Evolutionary conservation across 345 rosid species (phyloP).

Genomic region (Pistacia atlantica): DNA sequence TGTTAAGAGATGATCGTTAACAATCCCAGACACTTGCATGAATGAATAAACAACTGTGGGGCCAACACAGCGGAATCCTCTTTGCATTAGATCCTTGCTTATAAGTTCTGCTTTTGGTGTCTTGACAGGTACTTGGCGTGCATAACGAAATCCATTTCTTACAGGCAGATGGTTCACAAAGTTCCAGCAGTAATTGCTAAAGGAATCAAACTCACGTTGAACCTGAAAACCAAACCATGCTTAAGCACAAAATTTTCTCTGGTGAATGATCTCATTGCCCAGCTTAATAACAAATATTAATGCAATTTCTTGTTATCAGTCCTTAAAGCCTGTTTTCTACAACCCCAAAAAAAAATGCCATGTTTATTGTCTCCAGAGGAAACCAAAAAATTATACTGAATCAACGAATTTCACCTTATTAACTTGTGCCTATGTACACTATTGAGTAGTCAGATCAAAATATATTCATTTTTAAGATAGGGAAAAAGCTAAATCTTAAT

Average conservation of each 20-base stretch:
- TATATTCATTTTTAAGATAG: background rate
- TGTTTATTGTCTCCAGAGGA: background rate
- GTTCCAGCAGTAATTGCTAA: constrained; percentile 79
- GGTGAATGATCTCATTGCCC: background rate
- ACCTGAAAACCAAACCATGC: constrained; percentile 48
- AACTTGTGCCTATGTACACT: background rate
- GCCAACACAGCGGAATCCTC: constrained; percentile 94
- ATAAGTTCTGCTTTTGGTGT: constrained; percentile 85
- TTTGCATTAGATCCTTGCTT: constrained; percentile 89
- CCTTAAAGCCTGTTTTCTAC: background rate
- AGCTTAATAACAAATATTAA: background rate
- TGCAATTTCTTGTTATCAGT: background rate
- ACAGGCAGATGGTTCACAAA: constrained; percentile 68
- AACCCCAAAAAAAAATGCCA: background rate
- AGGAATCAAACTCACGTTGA: constrained; percentile 82
- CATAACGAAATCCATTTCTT: constrained; percentile 64
- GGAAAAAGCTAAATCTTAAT: background rate
- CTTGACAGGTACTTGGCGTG: constrained; percentile 82
- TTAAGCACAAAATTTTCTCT: background rate
- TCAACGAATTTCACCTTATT: background rate
- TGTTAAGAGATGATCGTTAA: constrained; percentile 72
- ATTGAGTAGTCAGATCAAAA: background rate
- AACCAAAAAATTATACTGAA: background rate
- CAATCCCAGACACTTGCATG: constrained; percentile 83
- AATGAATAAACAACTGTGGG: constrained; percentile 83